phyloP scores from a whole-genome alignment of 2,329 filamentous ascomycete genomes.

The Nemania serpens region DNA sequence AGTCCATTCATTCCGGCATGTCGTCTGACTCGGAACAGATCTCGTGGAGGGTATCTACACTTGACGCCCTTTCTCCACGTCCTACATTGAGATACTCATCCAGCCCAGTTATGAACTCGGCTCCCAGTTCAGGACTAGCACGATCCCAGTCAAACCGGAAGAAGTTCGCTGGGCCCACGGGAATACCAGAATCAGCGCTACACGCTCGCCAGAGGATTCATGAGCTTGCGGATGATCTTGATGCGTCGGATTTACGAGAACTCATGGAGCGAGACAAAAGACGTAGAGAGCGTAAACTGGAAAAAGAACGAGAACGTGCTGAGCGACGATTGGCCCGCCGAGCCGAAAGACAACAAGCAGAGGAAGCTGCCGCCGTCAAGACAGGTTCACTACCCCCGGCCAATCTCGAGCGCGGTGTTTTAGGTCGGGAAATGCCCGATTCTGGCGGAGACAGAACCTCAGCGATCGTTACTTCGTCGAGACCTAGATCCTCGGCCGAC shows the following conservation, averaged over 20 bases:
- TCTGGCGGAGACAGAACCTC: constrained; percentile 62
- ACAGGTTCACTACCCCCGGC: constrained; percentile 56
- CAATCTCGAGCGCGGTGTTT: constrained; percentile 64
- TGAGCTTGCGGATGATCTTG: constrained; percentile 81
- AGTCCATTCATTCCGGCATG: constrained; percentile 76
- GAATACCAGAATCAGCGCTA: constrained; percentile 65
- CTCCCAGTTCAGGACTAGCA: constrained; percentile 50
- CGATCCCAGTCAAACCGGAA: constrained; percentile 57
- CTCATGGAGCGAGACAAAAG: constrained; percentile 88
- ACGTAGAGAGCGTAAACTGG: constrained; percentile 74
- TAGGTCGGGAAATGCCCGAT: constrained; percentile 62
- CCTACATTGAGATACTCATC: constrained; percentile 79
- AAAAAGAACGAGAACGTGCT: constrained; percentile 68
- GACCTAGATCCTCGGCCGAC: constrained; percentile 51
- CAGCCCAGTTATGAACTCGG: constrained; percentile 61
- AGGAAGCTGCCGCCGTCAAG: constrained; percentile 59
- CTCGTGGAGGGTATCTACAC: constrained; percentile 78
- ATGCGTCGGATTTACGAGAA: constrained; percentile 81
- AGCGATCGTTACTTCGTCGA: constrained; percentile 60
- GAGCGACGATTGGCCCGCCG: constrained; percentile 67
- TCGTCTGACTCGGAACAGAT: constrained; percentile 75
- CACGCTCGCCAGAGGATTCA: constrained; percentile 67
- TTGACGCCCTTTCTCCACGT: constrained; percentile 82
- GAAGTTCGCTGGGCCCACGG: constrained; percentile 54
- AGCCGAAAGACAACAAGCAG: constrained; percentile 68